These are phyloP conservation scores for Podaxis sp. DNA, from an alignment of 768 basidiomycete genomes.

Conservation along the genomic window DNA sequence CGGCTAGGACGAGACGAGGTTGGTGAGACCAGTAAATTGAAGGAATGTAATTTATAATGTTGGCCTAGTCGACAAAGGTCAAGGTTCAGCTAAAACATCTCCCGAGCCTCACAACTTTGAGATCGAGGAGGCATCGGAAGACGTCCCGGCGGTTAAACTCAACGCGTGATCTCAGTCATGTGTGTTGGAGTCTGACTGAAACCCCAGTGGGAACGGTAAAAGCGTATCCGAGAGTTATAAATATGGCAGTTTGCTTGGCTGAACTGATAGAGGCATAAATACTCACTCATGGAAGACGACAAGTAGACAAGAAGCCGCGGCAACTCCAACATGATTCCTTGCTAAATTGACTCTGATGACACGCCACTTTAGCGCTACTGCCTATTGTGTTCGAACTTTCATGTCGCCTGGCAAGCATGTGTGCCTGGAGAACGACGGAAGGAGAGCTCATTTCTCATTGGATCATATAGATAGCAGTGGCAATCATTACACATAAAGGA, in stretches of 20 bases:
- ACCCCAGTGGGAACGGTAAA: neutral
- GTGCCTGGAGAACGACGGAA: neutral
- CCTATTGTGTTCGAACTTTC: neutral
- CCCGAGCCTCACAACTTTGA: neutral
- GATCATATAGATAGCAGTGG: neutral
- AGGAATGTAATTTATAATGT: too few relatives aligned
- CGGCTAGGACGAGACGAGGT: neutral
- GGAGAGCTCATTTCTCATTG: neutral
- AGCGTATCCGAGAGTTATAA: neutral
- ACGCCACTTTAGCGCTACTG: neutral
- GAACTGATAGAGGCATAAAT: too few relatives aligned
- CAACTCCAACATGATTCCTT: neutral
- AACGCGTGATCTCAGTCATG: neutral
- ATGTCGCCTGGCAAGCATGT: neutral
- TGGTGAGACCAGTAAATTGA: neutral
- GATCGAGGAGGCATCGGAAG: neutral
- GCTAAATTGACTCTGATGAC: neutral
- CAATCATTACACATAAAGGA: neutral
- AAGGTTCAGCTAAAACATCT: neutral
- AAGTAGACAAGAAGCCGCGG: neutral
- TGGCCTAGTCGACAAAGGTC: too few relatives aligned
- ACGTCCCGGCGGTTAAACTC: neutral
- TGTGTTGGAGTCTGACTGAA: neutral
- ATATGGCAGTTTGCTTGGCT: neutral
- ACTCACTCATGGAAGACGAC: too few relatives aligned